Evolutionary conservation across 1,284 basidiomycete species (phyloP).

Genomic region (Moniliophthora roreri): DNA sequence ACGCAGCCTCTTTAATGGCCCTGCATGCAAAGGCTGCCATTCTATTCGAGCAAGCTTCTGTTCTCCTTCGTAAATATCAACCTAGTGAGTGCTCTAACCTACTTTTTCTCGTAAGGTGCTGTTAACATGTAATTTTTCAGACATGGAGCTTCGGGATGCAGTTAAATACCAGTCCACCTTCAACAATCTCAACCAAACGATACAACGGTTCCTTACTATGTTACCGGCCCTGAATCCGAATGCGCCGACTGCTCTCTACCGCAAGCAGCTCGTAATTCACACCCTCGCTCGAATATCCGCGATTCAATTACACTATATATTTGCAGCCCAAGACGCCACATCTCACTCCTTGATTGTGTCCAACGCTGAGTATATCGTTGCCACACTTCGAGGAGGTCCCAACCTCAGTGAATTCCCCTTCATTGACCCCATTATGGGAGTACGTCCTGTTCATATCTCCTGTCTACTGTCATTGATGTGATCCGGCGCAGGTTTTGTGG

Average conservation of each 20-base stretch:
- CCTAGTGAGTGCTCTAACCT: slow-evolving; percentile 15
- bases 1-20: slow-evolving; percentile 19
- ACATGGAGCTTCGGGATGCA: slow-evolving; percentile 14
- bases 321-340: slow-evolving; percentile 4
- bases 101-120: background rate
- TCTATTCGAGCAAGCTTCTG: slow-evolving; percentile 22
- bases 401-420: background rate
- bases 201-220: slow-evolving; percentile 14
- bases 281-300: slow-evolving; percentile 16
- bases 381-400: background rate
- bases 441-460: background rate
- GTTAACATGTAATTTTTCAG: background rate
- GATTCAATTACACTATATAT: slow-evolving; percentile 20
- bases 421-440: slow-evolving; percentile 1
- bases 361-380: slow-evolving; percentile 16
- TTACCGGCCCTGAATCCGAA: background rate
- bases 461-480: background rate
- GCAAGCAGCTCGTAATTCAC: slow-evolving; percentile 15
- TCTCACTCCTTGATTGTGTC: slow-evolving; percentile 13
- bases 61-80: slow-evolving; percentile 15
- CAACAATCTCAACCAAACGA: slow-evolving; percentile 13
- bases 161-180: slow-evolving; percentile 13
- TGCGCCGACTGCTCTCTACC: background rate
- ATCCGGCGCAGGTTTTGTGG: background rate
- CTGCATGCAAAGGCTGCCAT: slow-evolving; percentile 25